Evolutionary conservation across 1,284 basidiomycete species (phyloP).

Genomic region (Austroboletus olivaceoglutinosus): DNA sequence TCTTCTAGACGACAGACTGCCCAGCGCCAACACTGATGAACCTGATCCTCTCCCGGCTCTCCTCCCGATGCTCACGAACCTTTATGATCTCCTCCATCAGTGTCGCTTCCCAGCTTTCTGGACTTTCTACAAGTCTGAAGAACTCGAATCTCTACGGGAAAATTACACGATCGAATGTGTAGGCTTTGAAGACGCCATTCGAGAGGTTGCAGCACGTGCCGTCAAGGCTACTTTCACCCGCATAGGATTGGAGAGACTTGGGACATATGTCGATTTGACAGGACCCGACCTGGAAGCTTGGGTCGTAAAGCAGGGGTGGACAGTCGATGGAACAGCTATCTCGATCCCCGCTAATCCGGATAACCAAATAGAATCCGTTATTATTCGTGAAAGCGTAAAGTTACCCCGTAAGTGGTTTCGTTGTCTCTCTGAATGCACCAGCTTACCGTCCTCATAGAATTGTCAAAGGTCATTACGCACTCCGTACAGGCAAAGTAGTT

Average conservation of each 20-base stretch:
- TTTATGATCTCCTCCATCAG: constrained; percentile 78
- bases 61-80: constrained; percentile 71
- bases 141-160: constrained; percentile 70
- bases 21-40: constrained; percentile 65
- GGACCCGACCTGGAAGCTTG: constrained; percentile 65
- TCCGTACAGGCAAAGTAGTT: constrained; percentile 45
- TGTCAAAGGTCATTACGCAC: constrained; percentile 81
- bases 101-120: constrained; percentile 93
- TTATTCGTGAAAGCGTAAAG: constrained; percentile 88
- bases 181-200: constrained; percentile 79
- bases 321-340: constrained; percentile 63
- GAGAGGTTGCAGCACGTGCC: constrained; percentile 73
- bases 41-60: constrained; percentile 74
- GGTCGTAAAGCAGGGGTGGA: constrained; percentile 75
- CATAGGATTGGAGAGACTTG: constrained; percentile 67
- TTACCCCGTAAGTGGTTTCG: constrained; percentile 71
- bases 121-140: constrained; percentile 66
- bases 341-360: constrained; percentile 85
- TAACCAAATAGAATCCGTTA: constrained; percentile 92
- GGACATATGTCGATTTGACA: constrained; percentile 71
- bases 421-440: constrained; percentile 1
- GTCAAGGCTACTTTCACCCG: constrained; percentile 78
- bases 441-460: constrained; percentile 50
- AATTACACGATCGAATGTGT: constrained; percentile 81
- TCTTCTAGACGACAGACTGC: constrained; percentile 75